A percentile compares a stretch with the other conserved stretches of the same genome.
Evolutionary conservation across 2,329 filamentous ascomycete species (phyloP).

Genomic region (Juglanconis oblonga): DNA sequence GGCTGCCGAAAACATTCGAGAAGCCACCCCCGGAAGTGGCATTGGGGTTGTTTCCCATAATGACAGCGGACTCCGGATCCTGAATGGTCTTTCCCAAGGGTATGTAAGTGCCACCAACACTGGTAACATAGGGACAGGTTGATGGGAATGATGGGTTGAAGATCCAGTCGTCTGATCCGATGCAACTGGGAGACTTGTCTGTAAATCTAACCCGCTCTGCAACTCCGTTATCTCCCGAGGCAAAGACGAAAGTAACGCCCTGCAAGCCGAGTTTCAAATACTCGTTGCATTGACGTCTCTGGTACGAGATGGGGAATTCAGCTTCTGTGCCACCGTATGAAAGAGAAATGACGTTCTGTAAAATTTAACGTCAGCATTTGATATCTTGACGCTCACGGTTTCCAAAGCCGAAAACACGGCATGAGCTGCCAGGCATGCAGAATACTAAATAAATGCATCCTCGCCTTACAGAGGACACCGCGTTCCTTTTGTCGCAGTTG

Average conservation of each 20-base stretch:
- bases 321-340: constrained; percentile 54
- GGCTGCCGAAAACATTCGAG: constrained; percentile 41
- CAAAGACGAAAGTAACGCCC: constrained; percentile 45
- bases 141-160: constrained; percentile 49
- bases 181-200: constrained; percentile 15
- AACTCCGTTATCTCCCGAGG: constrained; percentile 47
- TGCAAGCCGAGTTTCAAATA: constrained; percentile 51
- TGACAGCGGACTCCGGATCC: constrained; percentile 21
- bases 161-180: constrained; percentile 34
- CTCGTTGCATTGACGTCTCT: constrained; percentile 47
- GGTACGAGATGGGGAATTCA: constrained; percentile 51
- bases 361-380: neutral
- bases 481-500: too few species aligned
- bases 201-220: neutral
- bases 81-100: constrained; percentile 9
- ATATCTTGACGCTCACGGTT: too few species aligned
- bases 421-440: too few species aligned
- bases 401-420: too few species aligned
- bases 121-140: constrained; percentile 43
- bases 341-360: constrained; percentile 51
- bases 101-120: constrained; percentile 20
- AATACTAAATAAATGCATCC: too few species aligned
- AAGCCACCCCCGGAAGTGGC: constrained; percentile 42
- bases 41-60: neutral
- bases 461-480: too few species aligned